Conservation (phyloP, 1,284 basidiomycete genomes). For the Inonotus hispidus region DNA sequence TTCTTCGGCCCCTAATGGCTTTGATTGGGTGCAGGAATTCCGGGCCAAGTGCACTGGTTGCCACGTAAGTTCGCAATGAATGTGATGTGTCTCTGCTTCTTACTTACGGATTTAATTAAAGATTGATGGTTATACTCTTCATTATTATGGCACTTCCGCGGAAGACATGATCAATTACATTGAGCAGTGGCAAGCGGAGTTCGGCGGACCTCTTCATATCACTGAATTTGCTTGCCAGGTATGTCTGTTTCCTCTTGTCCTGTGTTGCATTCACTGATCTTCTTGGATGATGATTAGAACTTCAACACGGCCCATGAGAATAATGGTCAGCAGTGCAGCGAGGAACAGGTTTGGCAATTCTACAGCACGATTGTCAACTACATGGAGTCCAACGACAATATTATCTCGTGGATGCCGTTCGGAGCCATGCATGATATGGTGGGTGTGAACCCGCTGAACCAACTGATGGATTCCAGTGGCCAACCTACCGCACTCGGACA, state of each 20-base stretch:
- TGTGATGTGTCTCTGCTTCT: slow-evolving; percentile 20
- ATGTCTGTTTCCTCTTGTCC: slow-evolving; percentile 10
- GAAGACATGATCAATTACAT: slow-evolving; percentile 48
- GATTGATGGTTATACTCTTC: slow-evolving; percentile 48
- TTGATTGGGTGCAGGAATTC: slow-evolving; percentile 60
- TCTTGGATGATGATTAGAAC: slow-evolving; percentile 41
- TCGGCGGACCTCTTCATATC: slow-evolving; percentile 47
- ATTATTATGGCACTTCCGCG: slow-evolving; percentile 56
- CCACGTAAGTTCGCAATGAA: slow-evolving; percentile 36
- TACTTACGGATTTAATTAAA: slow-evolving; percentile 25
- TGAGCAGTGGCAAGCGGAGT: slow-evolving; percentile 44
- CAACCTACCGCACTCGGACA: slow-evolving; percentile 47
- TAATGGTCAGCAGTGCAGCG: slow-evolving; percentile 42
- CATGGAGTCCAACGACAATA: slow-evolving; percentile 49
- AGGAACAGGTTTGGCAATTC: slow-evolving; percentile 49
- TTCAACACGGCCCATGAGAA: slow-evolving; percentile 42
- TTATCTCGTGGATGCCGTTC: slow-evolving; percentile 64
- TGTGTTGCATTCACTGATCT: slow-evolving; percentile 13
- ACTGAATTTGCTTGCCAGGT: slow-evolving; percentile 72
- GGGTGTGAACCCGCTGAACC: slow-evolving; percentile 61
- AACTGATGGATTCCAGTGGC: slow-evolving; percentile 40
- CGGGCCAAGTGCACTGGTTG: slow-evolving; percentile 46
- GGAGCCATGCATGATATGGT: slow-evolving; percentile 67
- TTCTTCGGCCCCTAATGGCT: slow-evolving; percentile 55
- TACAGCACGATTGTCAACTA: slow-evolving; percentile 50